phyloP scores from a whole-genome alignment of 169 alveolate genomes.

The Babesia gibsoni region DNA sequence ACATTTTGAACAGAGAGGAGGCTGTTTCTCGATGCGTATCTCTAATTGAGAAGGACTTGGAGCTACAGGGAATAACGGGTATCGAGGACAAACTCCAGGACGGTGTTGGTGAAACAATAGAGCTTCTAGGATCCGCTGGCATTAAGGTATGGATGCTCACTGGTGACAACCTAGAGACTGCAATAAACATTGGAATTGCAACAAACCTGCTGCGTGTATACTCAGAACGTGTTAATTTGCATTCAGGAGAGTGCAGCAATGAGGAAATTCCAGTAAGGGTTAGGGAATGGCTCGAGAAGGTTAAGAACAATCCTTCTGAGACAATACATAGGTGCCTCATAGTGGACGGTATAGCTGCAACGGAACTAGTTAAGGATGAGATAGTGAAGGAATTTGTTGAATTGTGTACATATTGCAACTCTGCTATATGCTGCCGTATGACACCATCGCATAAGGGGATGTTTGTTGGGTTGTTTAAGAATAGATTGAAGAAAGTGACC shows the following conservation, averaged over 20 bases:
- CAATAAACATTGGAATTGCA: constrained; percentile 90
- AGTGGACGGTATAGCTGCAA: constrained; percentile 32
- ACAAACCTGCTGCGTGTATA: constrained; percentile 68
- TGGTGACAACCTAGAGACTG: constrained; percentile 97
- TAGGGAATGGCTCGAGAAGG: background rate
- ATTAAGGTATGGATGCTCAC: constrained; percentile 98
- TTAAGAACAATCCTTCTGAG: background rate
- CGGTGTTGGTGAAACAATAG: constrained; percentile 93
- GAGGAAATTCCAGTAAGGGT: constrained; percentile 1
- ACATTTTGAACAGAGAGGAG: constrained; percentile 74
- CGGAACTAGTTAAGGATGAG: constrained; percentile 2
- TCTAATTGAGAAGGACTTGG: constrained; percentile 85
- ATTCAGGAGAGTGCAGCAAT: constrained; percentile 9
- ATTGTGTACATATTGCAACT: constrained; percentile 23
- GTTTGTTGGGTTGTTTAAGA: constrained; percentile 33
- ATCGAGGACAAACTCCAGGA: constrained; percentile 96
- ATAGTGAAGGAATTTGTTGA: constrained; percentile 22
- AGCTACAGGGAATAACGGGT: constrained; percentile 94
- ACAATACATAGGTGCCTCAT: constrained; percentile 43
- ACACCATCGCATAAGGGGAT: constrained; percentile 60
- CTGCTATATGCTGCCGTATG: constrained; percentile 61
- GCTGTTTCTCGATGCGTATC: constrained; percentile 78
- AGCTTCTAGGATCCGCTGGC: constrained; percentile 90
- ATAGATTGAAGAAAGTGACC: constrained; percentile 16
- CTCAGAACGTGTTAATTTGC: constrained; percentile 60